phyloP scores from a whole-genome alignment of 2,329 filamentous ascomycete genomes.

The Fusarium zealandicum region DNA sequence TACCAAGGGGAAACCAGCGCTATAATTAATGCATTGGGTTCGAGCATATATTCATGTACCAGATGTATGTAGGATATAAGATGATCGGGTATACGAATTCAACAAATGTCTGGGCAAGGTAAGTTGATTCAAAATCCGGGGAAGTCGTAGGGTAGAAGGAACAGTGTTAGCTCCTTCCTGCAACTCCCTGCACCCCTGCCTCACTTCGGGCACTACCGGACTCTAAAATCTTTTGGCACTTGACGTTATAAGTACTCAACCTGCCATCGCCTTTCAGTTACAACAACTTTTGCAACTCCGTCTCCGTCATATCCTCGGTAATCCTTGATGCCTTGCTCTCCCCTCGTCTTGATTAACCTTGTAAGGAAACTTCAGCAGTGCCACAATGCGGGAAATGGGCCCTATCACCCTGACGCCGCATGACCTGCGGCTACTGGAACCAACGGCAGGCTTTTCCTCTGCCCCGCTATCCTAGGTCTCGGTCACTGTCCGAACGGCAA shows the following conservation, averaged over 20 bases:
- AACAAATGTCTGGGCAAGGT: slow-evolving; percentile 15
- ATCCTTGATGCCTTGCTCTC: slow-evolving; percentile 2
- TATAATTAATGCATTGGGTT: too few relatives aligned
- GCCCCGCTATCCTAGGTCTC: slow-evolving; percentile 34
- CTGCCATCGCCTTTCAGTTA: slow-evolving; percentile 2
- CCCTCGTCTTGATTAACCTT: slow-evolving; percentile 15
- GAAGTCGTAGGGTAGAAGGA: slow-evolving; percentile 23
- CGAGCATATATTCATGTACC: too few relatives aligned
- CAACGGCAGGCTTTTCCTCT: slow-evolving; percentile 31
- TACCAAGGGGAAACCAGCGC: too few relatives aligned
- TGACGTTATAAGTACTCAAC: slow-evolving; percentile 1
- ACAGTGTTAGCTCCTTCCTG: too few relatives aligned
- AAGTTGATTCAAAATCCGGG: slow-evolving; percentile 22
- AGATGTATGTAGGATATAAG: background rate
- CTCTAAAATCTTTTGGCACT: too few relatives aligned
- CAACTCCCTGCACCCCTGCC: too few relatives aligned
- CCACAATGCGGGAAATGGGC: slow-evolving; percentile 24
- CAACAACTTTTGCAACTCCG: background rate
- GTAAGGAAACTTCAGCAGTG: slow-evolving; percentile 18
- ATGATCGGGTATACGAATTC: background rate
- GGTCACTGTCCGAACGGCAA: slow-evolving; percentile 40
- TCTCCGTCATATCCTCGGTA: slow-evolving; percentile 13
- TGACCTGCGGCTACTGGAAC: slow-evolving; percentile 24
- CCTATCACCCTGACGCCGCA: slow-evolving; percentile 31
- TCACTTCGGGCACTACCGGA: slow-evolving; percentile 27